A percentile compares a stretch with the other conserved stretches of the same genome.
These are phyloP conservation scores for Sarocladium oryzae DNA, from an alignment of 2,329 filamentous ascomycete species.

Conservation along the genomic window DNA sequence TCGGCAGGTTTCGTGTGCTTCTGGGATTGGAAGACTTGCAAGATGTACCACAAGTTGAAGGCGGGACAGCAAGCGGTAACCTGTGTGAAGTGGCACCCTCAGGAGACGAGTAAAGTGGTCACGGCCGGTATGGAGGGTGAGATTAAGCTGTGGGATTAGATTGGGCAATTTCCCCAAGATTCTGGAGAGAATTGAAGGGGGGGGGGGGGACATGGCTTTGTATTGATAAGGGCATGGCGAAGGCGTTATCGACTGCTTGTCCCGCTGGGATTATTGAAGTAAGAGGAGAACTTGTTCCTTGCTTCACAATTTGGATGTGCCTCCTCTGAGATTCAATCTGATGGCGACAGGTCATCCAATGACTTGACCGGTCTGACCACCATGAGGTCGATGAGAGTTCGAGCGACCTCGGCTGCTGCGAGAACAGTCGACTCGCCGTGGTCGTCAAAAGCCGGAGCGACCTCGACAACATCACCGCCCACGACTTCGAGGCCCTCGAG, in stretches of 20 bases:
- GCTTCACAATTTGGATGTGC: neutral
- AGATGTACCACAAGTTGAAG: slow-evolving; percentile 96
- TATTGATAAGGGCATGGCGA: slow-evolving; percentile 10
- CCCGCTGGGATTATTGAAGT: neutral
- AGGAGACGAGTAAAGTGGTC: slow-evolving; percentile 90
- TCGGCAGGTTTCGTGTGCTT: slow-evolving; percentile 86
- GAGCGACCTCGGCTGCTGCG: slow-evolving; percentile 66
- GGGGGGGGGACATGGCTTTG: slow-evolving; percentile 5
- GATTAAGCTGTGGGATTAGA: slow-evolving; percentile 88
- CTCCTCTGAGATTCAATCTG: neutral
- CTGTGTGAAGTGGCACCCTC: slow-evolving; percentile 93
- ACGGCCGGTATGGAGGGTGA: slow-evolving; percentile 85
- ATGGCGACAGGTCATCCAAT: neutral
- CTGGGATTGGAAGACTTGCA: slow-evolving; percentile 99
- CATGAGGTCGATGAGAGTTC: slow-evolving; percentile 63
- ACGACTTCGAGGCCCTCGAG: slow-evolving; percentile 75
- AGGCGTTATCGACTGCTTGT: slow-evolving; percentile 3
- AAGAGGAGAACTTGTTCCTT: neutral
- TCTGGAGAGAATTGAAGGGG: neutral
- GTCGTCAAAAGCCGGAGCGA: slow-evolving; percentile 71
- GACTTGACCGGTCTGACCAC: slow-evolving; percentile 35
- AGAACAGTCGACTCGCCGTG: slow-evolving; percentile 65
- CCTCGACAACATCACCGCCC: slow-evolving; percentile 79
- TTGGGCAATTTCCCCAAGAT: neutral
- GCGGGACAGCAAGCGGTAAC: slow-evolving; percentile 77